phyloP scores from a whole-genome alignment of 176 grass and related monocot species.

The Rhynchospora pubera region DNA sequence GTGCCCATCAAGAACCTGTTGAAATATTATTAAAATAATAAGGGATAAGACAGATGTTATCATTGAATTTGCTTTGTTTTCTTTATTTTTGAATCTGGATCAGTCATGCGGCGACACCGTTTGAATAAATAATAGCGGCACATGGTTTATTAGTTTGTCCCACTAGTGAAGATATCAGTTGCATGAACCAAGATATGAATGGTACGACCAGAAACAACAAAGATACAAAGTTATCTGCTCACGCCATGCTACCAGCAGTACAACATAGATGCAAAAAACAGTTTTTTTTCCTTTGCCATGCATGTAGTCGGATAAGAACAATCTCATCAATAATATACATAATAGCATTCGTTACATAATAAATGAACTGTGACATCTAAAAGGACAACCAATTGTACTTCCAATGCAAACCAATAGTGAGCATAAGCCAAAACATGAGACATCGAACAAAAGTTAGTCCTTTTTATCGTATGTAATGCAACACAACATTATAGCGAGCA shows the following conservation, averaged over 20 bases:
- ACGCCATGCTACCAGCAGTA: not conserved
- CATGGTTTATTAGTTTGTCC: not conserved
- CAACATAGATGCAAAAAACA: not conserved
- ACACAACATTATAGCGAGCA: too few relatives aligned
- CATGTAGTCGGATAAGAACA: not conserved
- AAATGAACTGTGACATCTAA: not conserved
- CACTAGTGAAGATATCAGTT: not conserved
- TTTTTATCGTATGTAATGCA: too few relatives aligned
- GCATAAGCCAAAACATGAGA: not conserved
- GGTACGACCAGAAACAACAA: not conserved
- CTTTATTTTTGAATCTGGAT: not conserved
- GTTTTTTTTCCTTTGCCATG: not conserved
- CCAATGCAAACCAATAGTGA: not conserved
- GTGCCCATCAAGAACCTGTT: conserved; percentile 85
- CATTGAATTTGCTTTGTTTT: not conserved
- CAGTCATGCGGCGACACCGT: not conserved
- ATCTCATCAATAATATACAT: not conserved
- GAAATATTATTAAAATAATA: not conserved
- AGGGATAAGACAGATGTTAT: not conserved
- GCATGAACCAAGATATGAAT: not conserved
- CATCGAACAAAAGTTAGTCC: not conserved
- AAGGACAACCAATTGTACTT: not conserved
- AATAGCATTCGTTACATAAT: not conserved
- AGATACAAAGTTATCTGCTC: not conserved
- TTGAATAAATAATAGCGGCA: not conserved